These are phyloP conservation scores for Byssoonygena ceratinophila DNA, from an alignment of 2,329 filamentous ascomycete genomes.

Conservation along the genomic window DNA sequence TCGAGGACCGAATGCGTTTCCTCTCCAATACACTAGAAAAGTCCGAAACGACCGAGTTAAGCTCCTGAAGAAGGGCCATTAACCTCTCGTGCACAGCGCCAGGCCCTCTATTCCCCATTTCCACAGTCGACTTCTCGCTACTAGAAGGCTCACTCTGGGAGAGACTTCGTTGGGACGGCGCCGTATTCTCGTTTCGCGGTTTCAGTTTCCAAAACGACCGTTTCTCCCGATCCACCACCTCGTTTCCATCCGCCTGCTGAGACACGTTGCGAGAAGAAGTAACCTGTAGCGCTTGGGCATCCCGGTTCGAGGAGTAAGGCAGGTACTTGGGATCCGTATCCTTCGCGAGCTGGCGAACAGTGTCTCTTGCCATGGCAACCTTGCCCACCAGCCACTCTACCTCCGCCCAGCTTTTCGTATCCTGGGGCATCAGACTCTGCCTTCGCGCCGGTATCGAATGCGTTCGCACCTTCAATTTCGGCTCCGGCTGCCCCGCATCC, in stretches of 20 bases:
- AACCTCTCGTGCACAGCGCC: constrained; percentile 66
- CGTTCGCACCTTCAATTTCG: constrained; percentile 26
- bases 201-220: constrained; percentile 90
- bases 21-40: constrained; percentile 73
- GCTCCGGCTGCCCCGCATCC: constrained; percentile 26
- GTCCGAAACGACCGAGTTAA: constrained; percentile 73
- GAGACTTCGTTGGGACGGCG: constrained; percentile 38
- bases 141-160: constrained; percentile 12
- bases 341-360: constrained; percentile 72
- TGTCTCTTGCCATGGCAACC: constrained; percentile 78
- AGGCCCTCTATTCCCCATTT: neutral
- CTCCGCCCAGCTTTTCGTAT: constrained; percentile 76
- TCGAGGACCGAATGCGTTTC: constrained; percentile 59
- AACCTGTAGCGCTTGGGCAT: constrained; percentile 22
- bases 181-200: constrained; percentile 35
- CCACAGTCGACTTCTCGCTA: constrained; percentile 22
- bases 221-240: constrained; percentile 43
- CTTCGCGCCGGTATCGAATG: constrained; percentile 20
- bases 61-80: constrained; percentile 67
- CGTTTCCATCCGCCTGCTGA: constrained; percentile 26
- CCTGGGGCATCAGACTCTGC: constrained; percentile 37
- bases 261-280: constrained; percentile 26
- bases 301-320: constrained; percentile 15
- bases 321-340: constrained; percentile 62
- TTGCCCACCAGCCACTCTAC: constrained; percentile 78